Evolutionary conservation across 345 rosid genomes (phyloP).

Genomic region (Raphanus sativus): DNA sequence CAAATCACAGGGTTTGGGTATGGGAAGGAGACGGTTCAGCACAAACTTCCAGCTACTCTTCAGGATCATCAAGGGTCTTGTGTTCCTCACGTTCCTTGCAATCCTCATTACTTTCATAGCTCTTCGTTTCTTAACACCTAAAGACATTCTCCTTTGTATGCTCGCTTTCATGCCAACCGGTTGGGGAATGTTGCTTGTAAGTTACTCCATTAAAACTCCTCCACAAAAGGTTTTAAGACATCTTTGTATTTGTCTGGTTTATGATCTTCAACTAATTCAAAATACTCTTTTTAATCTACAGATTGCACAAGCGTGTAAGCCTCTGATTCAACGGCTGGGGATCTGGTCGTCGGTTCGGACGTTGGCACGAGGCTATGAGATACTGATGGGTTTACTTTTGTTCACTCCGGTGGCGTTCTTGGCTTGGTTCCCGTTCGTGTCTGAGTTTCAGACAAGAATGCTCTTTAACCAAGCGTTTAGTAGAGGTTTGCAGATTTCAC

Average conservation of each 20-base stretch:
- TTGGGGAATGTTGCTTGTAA: constrained; percentile 88
- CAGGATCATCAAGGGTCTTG: constrained; percentile 67
- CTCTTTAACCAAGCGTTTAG: constrained; percentile 95
- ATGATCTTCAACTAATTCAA: not conserved
- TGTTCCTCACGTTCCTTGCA: constrained; percentile 58
- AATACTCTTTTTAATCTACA: constrained; percentile 12
- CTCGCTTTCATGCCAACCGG: constrained; percentile 94
- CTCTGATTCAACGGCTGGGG: constrained; percentile 51
- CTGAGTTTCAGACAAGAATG: constrained; percentile 89
- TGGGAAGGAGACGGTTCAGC: constrained; percentile 66
- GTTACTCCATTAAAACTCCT: constrained; percentile 27
- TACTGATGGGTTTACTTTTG: constrained; percentile 68
- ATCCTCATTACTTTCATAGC: constrained; percentile 58
- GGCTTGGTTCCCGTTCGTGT: constrained; percentile 92
- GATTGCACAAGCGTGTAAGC: constrained; percentile 89
- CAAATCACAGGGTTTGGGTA: constrained; percentile 59
- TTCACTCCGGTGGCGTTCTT: constrained; percentile 86
- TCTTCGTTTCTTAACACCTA: constrained; percentile 64
- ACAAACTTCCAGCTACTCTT: constrained; percentile 75
- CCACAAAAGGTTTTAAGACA: not conserved
- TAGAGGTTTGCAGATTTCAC: constrained; percentile 86
- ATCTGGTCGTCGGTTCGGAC: constrained; percentile 73
- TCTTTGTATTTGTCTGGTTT: not conserved
- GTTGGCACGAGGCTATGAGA: constrained; percentile 72
- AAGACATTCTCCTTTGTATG: constrained; percentile 66